phyloP scores from a whole-genome alignment of 2,329 filamentous ascomycete species.

The Thielaviopsis punctulata region DNA sequence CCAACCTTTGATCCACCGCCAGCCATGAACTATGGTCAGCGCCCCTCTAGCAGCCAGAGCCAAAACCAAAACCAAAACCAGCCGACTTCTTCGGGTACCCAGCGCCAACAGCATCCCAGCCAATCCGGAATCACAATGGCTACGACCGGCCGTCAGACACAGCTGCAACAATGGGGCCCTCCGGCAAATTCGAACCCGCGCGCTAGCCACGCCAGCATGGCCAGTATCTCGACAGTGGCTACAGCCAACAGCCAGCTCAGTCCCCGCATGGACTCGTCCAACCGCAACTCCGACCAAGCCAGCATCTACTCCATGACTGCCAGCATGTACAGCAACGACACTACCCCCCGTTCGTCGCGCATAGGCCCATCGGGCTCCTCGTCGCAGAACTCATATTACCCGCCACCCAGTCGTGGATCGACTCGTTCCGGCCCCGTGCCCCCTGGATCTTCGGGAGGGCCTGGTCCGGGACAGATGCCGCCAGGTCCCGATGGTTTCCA shows the following conservation, averaged over 20 bases:
- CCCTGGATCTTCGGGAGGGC: slow-evolving; percentile 35
- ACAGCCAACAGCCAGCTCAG: slow-evolving; percentile 40
- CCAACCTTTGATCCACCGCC: slow-evolving; percentile 48
- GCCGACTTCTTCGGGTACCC: neutral
- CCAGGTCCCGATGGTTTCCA: slow-evolving; percentile 32
- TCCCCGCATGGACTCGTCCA: slow-evolving; percentile 40
- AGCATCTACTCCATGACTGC: slow-evolving; percentile 23
- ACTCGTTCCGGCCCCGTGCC: slow-evolving; percentile 37
- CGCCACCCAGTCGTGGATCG: slow-evolving; percentile 34
- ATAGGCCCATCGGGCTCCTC: slow-evolving; percentile 37
- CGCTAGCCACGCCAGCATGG: slow-evolving; percentile 35
- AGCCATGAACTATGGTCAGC: slow-evolving; percentile 20
- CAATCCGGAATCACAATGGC: slow-evolving; percentile 49
- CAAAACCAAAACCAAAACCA: slow-evolving; percentile 21
- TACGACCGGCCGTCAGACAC: slow-evolving; percentile 51
- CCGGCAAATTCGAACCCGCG: slow-evolving; percentile 17
- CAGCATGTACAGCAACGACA: slow-evolving; percentile 8
- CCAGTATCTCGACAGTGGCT: slow-evolving; percentile 31
- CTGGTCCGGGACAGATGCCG: slow-evolving; percentile 36
- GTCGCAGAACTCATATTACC: slow-evolving; percentile 37
- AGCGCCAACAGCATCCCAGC: slow-evolving; percentile 31
- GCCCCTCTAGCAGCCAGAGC: slow-evolving; percentile 24
- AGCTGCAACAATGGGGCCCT: slow-evolving; percentile 63
- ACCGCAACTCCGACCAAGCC: slow-evolving; percentile 37
- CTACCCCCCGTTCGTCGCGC: slow-evolving; percentile 30